Evolutionary conservation across 1,139 yeast species (phyloP), one percentile per base, ranked within the genome.

Genomic region (Yamadazyma atmosphaerica): DNA sequence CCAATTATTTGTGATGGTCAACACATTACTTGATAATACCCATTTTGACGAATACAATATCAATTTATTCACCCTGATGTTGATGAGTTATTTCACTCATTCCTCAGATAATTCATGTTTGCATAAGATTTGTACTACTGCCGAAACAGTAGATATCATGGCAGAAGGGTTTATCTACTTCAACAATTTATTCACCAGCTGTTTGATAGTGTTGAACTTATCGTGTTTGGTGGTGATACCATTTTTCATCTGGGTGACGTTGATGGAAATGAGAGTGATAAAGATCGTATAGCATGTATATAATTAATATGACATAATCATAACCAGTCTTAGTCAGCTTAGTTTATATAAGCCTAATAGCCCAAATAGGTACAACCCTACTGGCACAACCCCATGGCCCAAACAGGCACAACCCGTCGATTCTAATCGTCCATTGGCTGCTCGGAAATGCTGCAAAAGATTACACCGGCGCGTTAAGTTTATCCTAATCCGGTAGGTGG

Each of bases 151-250:
- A 5, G 29, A 37, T 6, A 9, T 32, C 2, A 32, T 44, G 38
- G 37, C 37, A n/a, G 21, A 29, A 23, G 36, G 28, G 11, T 30
- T 47, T 11, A 27, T 38, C 4, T 10, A 24, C 13, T 35, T 32
- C 11, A 41, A 42, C 32, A 29, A 37, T 7, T 31, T 46, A 7
- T 36, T 51, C 13, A 39, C 42, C n/a, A 50, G 52, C 35, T 53
- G 61, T 38, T 52, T 60, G 49, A 38, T 51, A 13, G 55, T 60
- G 4, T 48, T 60, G 32, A 55, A 54, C 32, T 42, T 52, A 13
- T 50, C 53, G 24, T 51, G 62, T 22, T 61, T 61, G 38, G 54
- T 58, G 11, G 34, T 60, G 9, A 45, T 57, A 4, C 69, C 70
- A 11, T 44, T 58, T 28, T 37, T 58, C 16, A 43, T 60, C 14